phyloP scores from a whole-genome alignment of 108 stramenopile species.

The Pelagomonas calceolata region DNA sequence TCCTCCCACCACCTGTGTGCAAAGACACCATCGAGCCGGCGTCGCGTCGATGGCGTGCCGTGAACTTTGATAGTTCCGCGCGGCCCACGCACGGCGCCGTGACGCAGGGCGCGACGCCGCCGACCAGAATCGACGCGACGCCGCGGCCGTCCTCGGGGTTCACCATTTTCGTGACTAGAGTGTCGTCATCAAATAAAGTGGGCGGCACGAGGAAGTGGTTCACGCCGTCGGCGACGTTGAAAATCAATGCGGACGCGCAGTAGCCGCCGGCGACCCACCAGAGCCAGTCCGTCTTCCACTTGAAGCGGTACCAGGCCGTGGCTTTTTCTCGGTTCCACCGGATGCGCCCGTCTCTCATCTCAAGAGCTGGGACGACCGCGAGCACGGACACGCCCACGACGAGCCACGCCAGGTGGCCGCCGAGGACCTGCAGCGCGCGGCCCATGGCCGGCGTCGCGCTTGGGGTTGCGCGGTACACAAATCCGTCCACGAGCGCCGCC shows the following conservation, averaged over 20 bases:
- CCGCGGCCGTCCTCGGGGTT: slow-evolving; percentile 79
- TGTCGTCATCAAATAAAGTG: slow-evolving; percentile 53
- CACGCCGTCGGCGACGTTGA: slow-evolving; percentile 70
- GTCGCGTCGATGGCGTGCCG: too few species aligned
- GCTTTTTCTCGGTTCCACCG: too few species aligned
- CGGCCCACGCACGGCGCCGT: slow-evolving; percentile 63
- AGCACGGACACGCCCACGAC: slow-evolving; percentile 53
- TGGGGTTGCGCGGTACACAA: slow-evolving; percentile 51
- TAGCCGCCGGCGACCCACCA: slow-evolving; percentile 90
- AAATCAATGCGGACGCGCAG: slow-evolving; percentile 69
- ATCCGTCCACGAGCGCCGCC: slow-evolving; percentile 58
- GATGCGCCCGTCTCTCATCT: too few species aligned
- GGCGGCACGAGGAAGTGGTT: slow-evolving; percentile 73
- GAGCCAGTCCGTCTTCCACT: slow-evolving; percentile 58
- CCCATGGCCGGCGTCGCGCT: slow-evolving; percentile 65
- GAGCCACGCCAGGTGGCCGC: slow-evolving; percentile 75
- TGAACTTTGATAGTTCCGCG: too few species aligned
- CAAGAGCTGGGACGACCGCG: slow-evolving; percentile 38
- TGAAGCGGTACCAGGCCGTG: slow-evolving; percentile 13
- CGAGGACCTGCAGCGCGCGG: slow-evolving; percentile 63
- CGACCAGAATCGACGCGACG: slow-evolving; percentile 52
- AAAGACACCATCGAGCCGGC: too few species aligned
- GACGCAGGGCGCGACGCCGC: slow-evolving; percentile 81
- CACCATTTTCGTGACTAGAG: slow-evolving; percentile 66
- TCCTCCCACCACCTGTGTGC: slow-evolving; percentile 87